phyloP scores from a whole-genome alignment of 805 yeast genomes.

The Suhomyces prunicola region DNA sequence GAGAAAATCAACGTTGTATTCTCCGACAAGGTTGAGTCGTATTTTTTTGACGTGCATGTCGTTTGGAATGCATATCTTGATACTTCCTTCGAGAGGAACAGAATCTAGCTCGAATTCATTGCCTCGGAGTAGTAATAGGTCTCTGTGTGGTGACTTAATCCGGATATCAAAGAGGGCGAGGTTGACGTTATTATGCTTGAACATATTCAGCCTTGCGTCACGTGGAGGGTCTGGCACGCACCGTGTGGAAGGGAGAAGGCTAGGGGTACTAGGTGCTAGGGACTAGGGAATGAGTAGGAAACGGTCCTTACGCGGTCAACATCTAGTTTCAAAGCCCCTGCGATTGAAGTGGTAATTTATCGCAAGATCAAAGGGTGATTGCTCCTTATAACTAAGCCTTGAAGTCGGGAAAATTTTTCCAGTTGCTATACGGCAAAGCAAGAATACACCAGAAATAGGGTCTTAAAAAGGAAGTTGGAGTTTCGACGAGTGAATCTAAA shows the following conservation, averaged over 20 bases:
- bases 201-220: slow-evolving; percentile 14
- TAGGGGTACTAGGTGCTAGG: neutral
- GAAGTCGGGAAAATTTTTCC: neutral
- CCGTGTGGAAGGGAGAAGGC: neutral
- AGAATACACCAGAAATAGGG: neutral
- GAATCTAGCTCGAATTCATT: slow-evolving; percentile 43
- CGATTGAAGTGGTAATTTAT: neutral
- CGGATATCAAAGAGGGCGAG: slow-evolving; percentile 37
- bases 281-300: neutral
- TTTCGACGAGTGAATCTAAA: neutral
- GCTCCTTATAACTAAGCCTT: neutral
- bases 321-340: neutral
- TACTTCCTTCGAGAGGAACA: slow-evolving; percentile 43
- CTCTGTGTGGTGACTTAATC: slow-evolving; percentile 39
- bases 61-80: slow-evolving; percentile 45
- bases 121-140: slow-evolving; percentile 42
- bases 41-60: slow-evolving; percentile 39
- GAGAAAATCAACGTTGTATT: slow-evolving; percentile 40
- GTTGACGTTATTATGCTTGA: slow-evolving; percentile 18
- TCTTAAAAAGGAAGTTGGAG: neutral
- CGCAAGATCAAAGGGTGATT: neutral
- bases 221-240: neutral
- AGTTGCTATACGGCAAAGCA: neutral
- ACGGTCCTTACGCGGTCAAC: neutral
- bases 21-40: slow-evolving; percentile 41